Evolutionary conservation across 1,139 yeast species (phyloP), one percentile per base, ranked within the genome.

Genomic region (Candida sp.): DNA sequence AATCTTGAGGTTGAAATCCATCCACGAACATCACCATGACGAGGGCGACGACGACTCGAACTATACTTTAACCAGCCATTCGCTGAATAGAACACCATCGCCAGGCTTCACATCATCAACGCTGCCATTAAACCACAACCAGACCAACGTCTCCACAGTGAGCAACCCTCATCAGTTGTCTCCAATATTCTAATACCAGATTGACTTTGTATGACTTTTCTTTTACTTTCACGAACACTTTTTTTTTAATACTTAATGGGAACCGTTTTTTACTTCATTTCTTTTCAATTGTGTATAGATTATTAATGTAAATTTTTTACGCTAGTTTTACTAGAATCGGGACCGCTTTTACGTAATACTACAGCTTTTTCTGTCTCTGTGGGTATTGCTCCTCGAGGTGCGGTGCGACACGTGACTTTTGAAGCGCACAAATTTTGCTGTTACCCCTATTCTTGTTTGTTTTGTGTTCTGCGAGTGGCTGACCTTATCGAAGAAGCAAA

Each of bases 151-250:
- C 27, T 12, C 52, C 34, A 22, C 47, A 30, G 39, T 46, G 31
- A 39, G 48, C 2, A 48, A 49, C 34, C 54, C 54, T 6, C 52
- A 52, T 39, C 51, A 41, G 28, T 35, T 48, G 35, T 44, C 56
- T 12, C 49, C 54, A 35, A 52, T 52, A 7, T 49, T 52, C 30
- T 49, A 47, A 40, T 28, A 34, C 8, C 23, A 5, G 12, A 11
- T 34, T 34, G 8, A 22, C 23, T 34, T 34, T 34, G 23, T 8
- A 11, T n/a, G 5, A n/a, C 27, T 33, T 32, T 42, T 4, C 4
- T 12, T 12, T 28, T 28, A 28, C 31, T 28, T 28, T 28, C 31
- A 28, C 9, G 31, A 28, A 7, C 31, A 28, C n/a, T n/a, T n/a
- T 7, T 17, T 3, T 9, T 11, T 25, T 25, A 25, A 25, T 25